Evolutionary conservation across 176 grass and related monocot species (phyloP).

Genomic region (Bolboschoenus planiculmis): DNA sequence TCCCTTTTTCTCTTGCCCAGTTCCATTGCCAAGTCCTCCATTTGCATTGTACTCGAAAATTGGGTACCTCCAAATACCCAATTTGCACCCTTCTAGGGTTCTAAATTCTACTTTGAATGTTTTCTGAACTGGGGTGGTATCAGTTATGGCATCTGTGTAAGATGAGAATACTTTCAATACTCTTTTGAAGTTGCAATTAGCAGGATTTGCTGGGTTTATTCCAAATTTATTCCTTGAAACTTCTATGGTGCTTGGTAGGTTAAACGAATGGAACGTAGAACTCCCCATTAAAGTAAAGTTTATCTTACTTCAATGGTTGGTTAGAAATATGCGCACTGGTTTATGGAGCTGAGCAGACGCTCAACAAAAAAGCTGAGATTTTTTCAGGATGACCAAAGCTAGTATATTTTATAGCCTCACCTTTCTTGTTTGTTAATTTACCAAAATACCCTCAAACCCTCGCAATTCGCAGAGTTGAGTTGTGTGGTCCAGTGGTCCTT

Average conservation of each 20-base stretch:
- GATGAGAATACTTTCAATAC: neutral
- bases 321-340: neutral
- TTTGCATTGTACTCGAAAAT: conserved; percentile 74
- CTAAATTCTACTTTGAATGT: conserved; percentile 40
- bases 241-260: neutral
- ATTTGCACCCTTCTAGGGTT: conserved; percentile 59
- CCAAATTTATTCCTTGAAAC: neutral
- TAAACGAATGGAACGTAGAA: neutral
- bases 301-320: neutral
- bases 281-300: neutral
- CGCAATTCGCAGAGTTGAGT: neutral
- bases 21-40: conserved; percentile 52
- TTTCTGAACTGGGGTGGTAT: neutral
- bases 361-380: neutral
- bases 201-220: neutral
- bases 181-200: conserved; percentile 1
- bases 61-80: conserved; percentile 79
- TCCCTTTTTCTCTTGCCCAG: conserved; percentile 13
- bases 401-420: neutral
- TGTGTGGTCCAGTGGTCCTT: neutral
- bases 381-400: neutral
- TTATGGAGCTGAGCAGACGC: neutral
- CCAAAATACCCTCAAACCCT: neutral
- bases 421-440: neutral
- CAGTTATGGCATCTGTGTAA: neutral